Base-by-base conservation (phyloP, 2,329 filamentous ascomycete species). In the Ambrosiella cleistominuta region DNA sequence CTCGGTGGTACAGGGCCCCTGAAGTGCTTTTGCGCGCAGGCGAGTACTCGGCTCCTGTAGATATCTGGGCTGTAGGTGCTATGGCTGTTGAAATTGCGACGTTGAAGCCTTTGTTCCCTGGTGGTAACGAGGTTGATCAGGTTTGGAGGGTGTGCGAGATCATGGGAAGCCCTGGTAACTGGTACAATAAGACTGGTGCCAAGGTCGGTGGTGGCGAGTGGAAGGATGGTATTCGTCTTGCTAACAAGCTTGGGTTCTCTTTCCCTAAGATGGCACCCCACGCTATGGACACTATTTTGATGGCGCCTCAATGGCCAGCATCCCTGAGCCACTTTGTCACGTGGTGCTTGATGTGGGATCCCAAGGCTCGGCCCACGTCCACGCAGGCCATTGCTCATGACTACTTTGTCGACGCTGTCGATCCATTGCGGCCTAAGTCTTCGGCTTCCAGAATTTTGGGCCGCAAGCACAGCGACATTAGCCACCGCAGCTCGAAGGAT, bases 211-310 rank as follows among this genome's bases (percentile, higher is more conserved):
- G 93, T 66, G 93, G 93, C 66, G 93, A 98, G 64, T 98, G 93
- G 93, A 88, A 89, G 66, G 93, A 98, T 60, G 93, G 93, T 59
- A 89, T 89, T 51, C 81, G 88, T 62, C 75, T 98, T 60, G 93
- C 93, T 59, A 88, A 93, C 64, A 97, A 97, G 75, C 79, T 98
- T 62, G 93, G 93, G 58, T 98, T 98, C 70, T 96, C 93, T 0
- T 98, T 98, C 72, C 93, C 93, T 61, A 97, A 93, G 81, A 97
- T 98, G 93, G 91, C 93, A 19, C 93, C 93, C 55, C 93, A 97
- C 70, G 81, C 91, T 15, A 88, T 98, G 80, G 91, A 97, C 65
- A 94, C 88, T 4, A 93, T 97, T 63, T 76, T 98, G 7, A 88
- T 88, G 67, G 70, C 86, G 35, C 89, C 93, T 13, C 88, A 95